Conservation (phyloP, 202 grass and related monocot species). For the Miscanthus sacchariflorus region DNA sequence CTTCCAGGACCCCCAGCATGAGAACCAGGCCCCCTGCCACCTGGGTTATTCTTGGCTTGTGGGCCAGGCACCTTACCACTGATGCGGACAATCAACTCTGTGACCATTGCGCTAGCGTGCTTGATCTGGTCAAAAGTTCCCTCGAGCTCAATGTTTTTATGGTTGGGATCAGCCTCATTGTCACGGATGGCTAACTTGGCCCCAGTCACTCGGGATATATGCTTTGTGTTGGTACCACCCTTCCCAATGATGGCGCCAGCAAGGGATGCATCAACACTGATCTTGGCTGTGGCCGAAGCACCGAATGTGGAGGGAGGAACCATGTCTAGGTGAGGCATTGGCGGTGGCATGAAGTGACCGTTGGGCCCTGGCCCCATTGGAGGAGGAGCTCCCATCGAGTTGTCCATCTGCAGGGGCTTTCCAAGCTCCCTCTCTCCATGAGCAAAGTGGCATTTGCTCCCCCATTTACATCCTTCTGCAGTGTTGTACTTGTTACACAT, state of each 20-base stretch:
- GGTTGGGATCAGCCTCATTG: conserved; percentile 75
- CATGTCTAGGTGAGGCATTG: conserved; percentile 50
- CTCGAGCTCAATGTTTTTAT: conserved; percentile 92
- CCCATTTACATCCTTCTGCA: conserved; percentile 92
- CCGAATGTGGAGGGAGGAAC: conserved; percentile 75
- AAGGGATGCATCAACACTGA: conserved; percentile 89
- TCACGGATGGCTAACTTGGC: conserved; percentile 87
- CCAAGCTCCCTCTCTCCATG: conserved; percentile 92
- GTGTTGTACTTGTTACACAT: conserved; percentile 94
- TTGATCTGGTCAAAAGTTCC: conserved; percentile 98
- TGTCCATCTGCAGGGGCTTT: conserved; percentile 58
- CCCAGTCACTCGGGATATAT: conserved; percentile 82
- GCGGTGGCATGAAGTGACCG: conserved; percentile 46
- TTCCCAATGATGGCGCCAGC: conserved; percentile 90
- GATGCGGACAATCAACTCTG: conserved; percentile 77
- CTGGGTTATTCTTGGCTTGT: conserved; percentile 58
- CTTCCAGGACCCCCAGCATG: conserved; percentile 54
- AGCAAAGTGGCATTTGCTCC: conserved; percentile 88
- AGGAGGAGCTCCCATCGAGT: conserved; percentile 43
- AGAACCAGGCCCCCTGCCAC: background rate
- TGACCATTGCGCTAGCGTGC: conserved; percentile 81
- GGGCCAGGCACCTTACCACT: conserved; percentile 46
- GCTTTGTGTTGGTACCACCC: conserved; percentile 87
- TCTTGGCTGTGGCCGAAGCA: conserved; percentile 88
- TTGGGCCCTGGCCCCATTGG: conserved; percentile 64